Conservation (phyloP, 208 protist species). For the Trichomonas vaginalis region DNA sequence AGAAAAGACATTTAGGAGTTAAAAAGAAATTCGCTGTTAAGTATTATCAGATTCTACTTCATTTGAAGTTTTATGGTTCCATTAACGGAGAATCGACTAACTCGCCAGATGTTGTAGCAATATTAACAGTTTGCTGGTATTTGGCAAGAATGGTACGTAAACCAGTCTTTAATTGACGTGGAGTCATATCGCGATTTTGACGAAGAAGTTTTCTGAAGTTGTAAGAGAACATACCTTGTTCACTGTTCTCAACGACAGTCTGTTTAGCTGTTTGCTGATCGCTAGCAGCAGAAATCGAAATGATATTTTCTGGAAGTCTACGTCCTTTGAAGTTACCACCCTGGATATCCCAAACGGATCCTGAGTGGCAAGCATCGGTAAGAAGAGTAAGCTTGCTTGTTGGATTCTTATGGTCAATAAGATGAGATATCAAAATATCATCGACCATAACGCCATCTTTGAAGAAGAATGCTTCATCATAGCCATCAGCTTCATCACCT, state of each 20-base stretch:
- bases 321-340: not conserved
- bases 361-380: not conserved
- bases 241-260: not conserved
- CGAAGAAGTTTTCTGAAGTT: not conserved
- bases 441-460: not conserved
- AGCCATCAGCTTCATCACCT: conserved; percentile 5
- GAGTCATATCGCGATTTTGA: not conserved
- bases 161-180: not conserved
- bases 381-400: not conserved
- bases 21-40: not conserved
- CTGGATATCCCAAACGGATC: not conserved
- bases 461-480: not conserved
- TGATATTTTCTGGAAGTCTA: not conserved
- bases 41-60: not conserved
- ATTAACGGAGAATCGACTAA: not conserved
- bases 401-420: not conserved
- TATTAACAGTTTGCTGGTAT: not conserved
- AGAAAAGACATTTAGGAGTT: not conserved
- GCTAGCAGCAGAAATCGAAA: not conserved
- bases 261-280: not conserved
- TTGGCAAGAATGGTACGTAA: not conserved
- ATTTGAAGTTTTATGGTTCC: not conserved
- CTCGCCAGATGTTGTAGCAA: not conserved
- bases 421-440: not conserved
- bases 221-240: not conserved